Base-by-base conservation (phyloP, 768 basidiomycete species). In the Tylopilus balloui region DNA sequence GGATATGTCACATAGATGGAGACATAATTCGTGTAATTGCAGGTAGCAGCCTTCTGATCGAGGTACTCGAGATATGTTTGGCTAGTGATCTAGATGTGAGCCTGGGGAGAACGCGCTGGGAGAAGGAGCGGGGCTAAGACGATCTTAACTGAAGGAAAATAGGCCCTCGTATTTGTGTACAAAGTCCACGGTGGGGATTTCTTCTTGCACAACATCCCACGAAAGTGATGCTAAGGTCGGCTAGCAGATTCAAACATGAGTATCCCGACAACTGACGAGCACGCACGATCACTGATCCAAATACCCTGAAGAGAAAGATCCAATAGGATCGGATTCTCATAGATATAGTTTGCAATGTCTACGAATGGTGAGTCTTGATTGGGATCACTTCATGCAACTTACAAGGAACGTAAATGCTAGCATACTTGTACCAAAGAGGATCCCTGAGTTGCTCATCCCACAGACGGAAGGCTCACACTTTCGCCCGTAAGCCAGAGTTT, bases 291-390 rank as follows among this genome's bases (percentile, higher is more conserved):
- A 23, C 74, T 71, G 21, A 87, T 78, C 83, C 85, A 88, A 36
- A 84, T 79, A 4, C 86, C 87, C 57, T 81, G 79, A 21, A 88
- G 71, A 25, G 74, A 68, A 17, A 89, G 71, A 36, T 79, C 76
- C 9, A 88, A 48, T 3, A 65, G 64, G 0, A 65, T 60, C 1
- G 82, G 77, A 38, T 87, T 70, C 28, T 77, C 74, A 56, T 81
- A 86, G 39, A 90, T 85, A 59, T 74, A 84, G 67, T 88, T 80
- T 2, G 88, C 86, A 48, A 86, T 83, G 59, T 88, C 86, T 88
- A 40, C 17, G 9, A 23, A 41, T 6, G 1, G 6, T 52, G 21
- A 44, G 29, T 27, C 14, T 29, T 7, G 13, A 39, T 14, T 10
- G 13, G 11, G 11, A 39, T 15, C 34, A 7, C 4, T 6, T 12